A percentile compares a stretch with the other conserved stretches of the same genome.
Conservation (phyloP, 805 yeast species). For the Metschnikowia baotianmanensis region DNA sequence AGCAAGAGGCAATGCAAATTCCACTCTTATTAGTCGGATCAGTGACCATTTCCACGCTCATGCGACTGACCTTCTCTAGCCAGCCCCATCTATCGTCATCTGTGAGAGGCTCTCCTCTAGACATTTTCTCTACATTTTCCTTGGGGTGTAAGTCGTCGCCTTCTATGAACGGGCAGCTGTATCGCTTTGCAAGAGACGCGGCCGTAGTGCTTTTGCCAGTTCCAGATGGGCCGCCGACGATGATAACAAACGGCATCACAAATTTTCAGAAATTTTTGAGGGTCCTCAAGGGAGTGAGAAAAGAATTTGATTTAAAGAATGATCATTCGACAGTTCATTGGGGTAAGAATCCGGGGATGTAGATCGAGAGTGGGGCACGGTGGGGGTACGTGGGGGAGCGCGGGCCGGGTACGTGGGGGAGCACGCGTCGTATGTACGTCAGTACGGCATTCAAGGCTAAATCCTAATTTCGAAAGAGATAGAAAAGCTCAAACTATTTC, state of each 20-base stretch:
- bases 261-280: neutral
- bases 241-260: constrained; percentile 39
- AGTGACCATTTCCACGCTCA: constrained; percentile 39
- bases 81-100: constrained; percentile 95
- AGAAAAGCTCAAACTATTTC: no score
- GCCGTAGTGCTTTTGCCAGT: constrained; percentile 91
- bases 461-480: no score
- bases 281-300: neutral
- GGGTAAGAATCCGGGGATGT: neutral
- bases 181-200: constrained; percentile 41
- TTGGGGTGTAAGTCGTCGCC: constrained; percentile 82
- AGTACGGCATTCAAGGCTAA: neutral
- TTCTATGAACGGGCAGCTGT: constrained; percentile 63
- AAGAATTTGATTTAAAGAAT: no score
- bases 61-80: constrained; percentile 54
- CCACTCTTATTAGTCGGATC: constrained; percentile 21
- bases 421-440: neutral
- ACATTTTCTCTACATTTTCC: constrained; percentile 78
- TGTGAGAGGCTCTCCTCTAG: constrained; percentile 70
- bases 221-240: constrained; percentile 95
- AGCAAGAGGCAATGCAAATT: constrained; percentile 69
- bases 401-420: constrained; percentile 4
- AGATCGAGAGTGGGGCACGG: constrained; percentile 5
- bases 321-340: no score
- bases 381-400: constrained; percentile 1